Evolutionary conservation across 2,329 filamentous ascomycete genomes (phyloP).

Genomic region (Claviceps arundinis): DNA sequence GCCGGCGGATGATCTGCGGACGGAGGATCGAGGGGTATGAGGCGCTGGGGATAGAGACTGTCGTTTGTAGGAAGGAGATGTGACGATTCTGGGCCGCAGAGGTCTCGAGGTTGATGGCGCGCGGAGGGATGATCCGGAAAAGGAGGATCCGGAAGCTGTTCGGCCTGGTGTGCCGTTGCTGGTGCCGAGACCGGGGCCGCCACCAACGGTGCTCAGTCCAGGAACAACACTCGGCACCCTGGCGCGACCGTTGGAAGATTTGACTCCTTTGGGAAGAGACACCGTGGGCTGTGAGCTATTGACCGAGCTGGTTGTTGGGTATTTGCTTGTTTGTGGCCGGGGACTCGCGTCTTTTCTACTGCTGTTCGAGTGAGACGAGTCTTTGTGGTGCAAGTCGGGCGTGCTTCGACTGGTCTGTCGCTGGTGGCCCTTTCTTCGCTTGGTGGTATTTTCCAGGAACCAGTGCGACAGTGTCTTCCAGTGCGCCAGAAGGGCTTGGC

Average conservation of each 20-base stretch:
- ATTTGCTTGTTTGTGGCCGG: conserved; percentile 47
- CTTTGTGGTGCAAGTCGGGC: conserved; percentile 42
- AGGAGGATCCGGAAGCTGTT: conserved; percentile 11
- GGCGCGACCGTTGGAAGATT: conserved; percentile 35
- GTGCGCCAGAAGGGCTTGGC: conserved; percentile 44
- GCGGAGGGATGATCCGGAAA: conserved; percentile 10
- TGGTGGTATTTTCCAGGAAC: conserved; percentile 46
- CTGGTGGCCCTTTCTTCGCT: conserved; percentile 34
- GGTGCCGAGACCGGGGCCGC: background rate
- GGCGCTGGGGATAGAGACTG: conserved; percentile 79
- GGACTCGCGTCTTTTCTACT: conserved; percentile 40
- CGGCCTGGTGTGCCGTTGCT: conserved; percentile 8
- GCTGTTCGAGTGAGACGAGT: conserved; percentile 24
- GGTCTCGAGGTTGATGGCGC: conserved; percentile 16
- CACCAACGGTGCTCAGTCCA: background rate
- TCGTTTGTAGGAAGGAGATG: conserved; percentile 42
- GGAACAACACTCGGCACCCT: conserved; percentile 14
- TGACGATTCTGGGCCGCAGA: conserved; percentile 15
- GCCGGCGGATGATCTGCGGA: conserved; percentile 70
- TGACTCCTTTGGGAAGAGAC: conserved; percentile 34
- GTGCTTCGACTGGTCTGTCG: conserved; percentile 44
- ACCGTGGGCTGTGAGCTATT: conserved; percentile 24
- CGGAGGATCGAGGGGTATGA: conserved; percentile 74
- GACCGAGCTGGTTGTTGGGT: conserved; percentile 27
- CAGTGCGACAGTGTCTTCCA: conserved; percentile 54